phyloP scores from a whole-genome alignment of 2,329 filamentous ascomycete species.

The Aspergillus fumigatus region DNA sequence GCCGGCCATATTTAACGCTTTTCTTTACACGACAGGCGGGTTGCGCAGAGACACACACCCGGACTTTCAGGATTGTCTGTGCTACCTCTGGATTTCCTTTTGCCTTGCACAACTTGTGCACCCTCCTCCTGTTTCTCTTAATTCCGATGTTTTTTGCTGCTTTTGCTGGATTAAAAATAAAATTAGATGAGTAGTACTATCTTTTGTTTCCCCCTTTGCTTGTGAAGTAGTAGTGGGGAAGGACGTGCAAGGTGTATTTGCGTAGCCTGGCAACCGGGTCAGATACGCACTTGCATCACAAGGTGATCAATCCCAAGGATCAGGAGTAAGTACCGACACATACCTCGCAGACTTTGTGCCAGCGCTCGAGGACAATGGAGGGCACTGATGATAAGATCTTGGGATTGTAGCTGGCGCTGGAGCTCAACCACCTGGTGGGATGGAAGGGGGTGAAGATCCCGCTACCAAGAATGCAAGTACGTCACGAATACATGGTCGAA shows the following conservation, averaged over 20 bases:
- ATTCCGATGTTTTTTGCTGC: background rate
- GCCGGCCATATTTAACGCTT: constrained; percentile 24
- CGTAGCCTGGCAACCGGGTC: constrained; percentile 13
- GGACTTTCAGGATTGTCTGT: constrained; percentile 5
- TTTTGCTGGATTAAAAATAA: background rate
- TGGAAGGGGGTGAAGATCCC: constrained; percentile 15
- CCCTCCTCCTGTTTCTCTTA: background rate
- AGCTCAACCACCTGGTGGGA: constrained; percentile 10
- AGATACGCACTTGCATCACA: constrained; percentile 12
- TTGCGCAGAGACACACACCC: background rate
- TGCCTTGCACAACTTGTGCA: background rate
- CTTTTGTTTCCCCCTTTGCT: background rate
- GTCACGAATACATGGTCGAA: constrained; percentile 23
- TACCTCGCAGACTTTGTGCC: constrained; percentile 11
- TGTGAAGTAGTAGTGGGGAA: background rate
- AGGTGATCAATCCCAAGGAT: background rate
- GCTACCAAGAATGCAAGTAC: constrained; percentile 24
- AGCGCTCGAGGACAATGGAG: background rate
- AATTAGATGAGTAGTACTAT: background rate
- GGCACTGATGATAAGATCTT: constrained; percentile 10
- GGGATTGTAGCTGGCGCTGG: constrained; percentile 7
- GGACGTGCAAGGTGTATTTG: background rate
- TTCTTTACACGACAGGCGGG: constrained; percentile 6
- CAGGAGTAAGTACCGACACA: constrained; percentile 5
- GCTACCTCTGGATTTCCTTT: constrained; percentile 7